phyloP scores from a whole-genome alignment of 805 yeast species.

The Brettanomyces custersianus region DNA sequence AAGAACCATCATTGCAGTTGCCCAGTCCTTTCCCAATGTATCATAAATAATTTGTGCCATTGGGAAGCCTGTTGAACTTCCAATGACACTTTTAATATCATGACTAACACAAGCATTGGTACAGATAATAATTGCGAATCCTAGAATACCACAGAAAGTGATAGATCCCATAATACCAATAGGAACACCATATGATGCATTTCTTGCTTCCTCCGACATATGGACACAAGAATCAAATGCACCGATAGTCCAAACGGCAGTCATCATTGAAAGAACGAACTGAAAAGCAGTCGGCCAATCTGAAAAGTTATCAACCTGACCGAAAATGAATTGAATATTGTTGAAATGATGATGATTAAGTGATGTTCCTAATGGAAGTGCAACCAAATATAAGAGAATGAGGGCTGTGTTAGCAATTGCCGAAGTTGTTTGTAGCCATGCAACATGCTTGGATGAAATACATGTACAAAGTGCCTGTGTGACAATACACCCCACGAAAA shows the following conservation, averaged over 20 bases:
- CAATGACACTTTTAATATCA: slow-evolving; percentile 22
- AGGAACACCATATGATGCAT: slow-evolving; percentile 31
- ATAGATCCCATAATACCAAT: slow-evolving; percentile 36
- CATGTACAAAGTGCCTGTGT: slow-evolving; percentile 27
- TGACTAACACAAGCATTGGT: slow-evolving; percentile 22
- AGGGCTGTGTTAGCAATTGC: slow-evolving; percentile 26
- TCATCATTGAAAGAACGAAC: slow-evolving; percentile 32
- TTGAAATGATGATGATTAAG: slow-evolving; percentile 20
- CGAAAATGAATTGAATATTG: slow-evolving; percentile 27
- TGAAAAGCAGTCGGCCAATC: slow-evolving; percentile 31
- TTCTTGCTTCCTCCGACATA: slow-evolving; percentile 35
- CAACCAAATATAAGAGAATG: slow-evolving; percentile 31
- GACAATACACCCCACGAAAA: slow-evolving; percentile 30
- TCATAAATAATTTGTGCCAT: slow-evolving; percentile 37
- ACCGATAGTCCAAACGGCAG: slow-evolving; percentile 40
- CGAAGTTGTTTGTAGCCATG: slow-evolving; percentile 30
- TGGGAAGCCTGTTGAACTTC: slow-evolving; percentile 28
- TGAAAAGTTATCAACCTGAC: slow-evolving; percentile 21
- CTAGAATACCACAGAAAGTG: slow-evolving; percentile 30
- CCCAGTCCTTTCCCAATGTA: slow-evolving; percentile 37
- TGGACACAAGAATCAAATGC: slow-evolving; percentile 39
- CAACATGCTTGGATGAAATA: slow-evolving; percentile 28
- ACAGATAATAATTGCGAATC: slow-evolving; percentile 31
- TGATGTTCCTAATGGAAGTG: slow-evolving; percentile 33
- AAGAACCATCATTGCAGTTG: slow-evolving; percentile 34